Evolutionary conservation across 139 green algal species (phyloP).

Genomic region (Astrephomene gubernaculifera): DNA sequence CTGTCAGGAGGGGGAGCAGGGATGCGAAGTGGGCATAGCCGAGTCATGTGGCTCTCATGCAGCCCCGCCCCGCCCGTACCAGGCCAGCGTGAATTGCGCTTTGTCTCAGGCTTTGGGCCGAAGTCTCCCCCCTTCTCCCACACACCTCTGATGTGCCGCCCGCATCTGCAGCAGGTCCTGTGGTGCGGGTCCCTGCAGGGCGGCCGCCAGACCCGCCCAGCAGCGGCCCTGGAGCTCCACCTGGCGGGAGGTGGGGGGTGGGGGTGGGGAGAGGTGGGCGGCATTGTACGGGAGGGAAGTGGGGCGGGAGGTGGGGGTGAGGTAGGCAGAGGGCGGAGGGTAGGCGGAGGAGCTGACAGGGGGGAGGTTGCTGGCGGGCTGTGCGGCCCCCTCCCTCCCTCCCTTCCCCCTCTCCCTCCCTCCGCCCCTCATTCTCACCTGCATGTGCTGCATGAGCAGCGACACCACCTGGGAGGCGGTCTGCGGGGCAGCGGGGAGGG

Average conservation of each 20-base stretch:
- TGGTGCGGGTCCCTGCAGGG: not conserved
- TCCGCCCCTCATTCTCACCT: not conserved
- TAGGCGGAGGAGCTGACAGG: too few relatives aligned
- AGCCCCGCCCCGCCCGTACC: not conserved
- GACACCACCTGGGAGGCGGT: not conserved
- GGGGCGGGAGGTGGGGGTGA: too few relatives aligned
- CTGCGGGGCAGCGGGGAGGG: not conserved
- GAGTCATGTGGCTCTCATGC: not conserved
- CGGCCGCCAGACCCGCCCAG: not conserved
- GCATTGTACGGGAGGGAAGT: too few relatives aligned
- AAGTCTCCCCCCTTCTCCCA: not conserved
- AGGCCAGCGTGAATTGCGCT: not conserved
- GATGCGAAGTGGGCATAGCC: not conserved
- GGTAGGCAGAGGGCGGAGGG: too few relatives aligned
- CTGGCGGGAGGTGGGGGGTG: not conserved
- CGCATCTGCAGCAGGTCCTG: slow-evolving; percentile 25
- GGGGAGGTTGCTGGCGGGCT: not conserved
- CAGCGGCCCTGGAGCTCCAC: slow-evolving; percentile 29
- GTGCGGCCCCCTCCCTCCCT: not conserved
- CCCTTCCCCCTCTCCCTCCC: not conserved
- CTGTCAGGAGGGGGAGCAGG: not conserved
- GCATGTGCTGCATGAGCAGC: slow-evolving; percentile 32
- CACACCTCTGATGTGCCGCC: slow-evolving; percentile 11
- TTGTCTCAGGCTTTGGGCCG: not conserved
- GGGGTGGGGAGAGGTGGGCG: too few relatives aligned